Evolutionary conservation across 139 green algal genomes (phyloP).

Genomic region (Coelastrella sp.): DNA sequence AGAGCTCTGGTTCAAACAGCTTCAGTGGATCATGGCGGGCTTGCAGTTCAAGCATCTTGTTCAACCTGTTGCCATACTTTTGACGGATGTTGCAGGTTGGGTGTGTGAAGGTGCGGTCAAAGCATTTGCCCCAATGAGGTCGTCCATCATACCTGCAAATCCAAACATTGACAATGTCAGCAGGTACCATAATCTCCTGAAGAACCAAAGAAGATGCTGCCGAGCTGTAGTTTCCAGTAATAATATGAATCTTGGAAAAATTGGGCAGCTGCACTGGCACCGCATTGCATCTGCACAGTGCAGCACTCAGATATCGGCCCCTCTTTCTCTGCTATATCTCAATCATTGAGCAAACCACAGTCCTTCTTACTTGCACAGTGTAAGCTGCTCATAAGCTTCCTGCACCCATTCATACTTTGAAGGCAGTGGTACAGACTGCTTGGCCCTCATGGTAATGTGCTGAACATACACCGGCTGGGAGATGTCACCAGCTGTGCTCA

Average conservation of each 20-base stretch:
- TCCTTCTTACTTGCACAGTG: conserved; percentile 9
- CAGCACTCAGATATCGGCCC: no score
- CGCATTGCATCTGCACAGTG: no score
- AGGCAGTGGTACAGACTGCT: not conserved
- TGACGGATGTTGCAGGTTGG: conserved; percentile 1
- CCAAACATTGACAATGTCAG: not conserved
- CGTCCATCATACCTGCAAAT: conserved; percentile 19
- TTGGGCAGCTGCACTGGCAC: no score
- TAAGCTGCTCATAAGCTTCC: conserved; percentile 39
- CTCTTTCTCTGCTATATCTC: not conserved
- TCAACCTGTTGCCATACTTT: conserved; percentile 5
- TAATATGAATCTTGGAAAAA: no score
- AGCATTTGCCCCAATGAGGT: conserved; percentile 46
- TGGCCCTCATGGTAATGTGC: not conserved
- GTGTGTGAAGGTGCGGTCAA: conserved; percentile 39
- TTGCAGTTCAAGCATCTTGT: not conserved
- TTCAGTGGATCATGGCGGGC: conserved; percentile 10
- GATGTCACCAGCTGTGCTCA: not conserved
- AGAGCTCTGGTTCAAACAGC: conserved; percentile 25
- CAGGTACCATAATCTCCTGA: not conserved
- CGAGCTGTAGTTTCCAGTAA: not conserved
- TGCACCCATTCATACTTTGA: conserved; percentile 19
- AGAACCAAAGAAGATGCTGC: not conserved
- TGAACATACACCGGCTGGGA: not conserved
- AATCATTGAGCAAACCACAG: not conserved